Percentiles rank a stretch among this genome's conserved stretches.
These are phyloP conservation scores for Monilinia vaccinii-corymbosi DNA, from an alignment of 2,329 filamentous ascomycete species.

Conservation along the genomic window DNA sequence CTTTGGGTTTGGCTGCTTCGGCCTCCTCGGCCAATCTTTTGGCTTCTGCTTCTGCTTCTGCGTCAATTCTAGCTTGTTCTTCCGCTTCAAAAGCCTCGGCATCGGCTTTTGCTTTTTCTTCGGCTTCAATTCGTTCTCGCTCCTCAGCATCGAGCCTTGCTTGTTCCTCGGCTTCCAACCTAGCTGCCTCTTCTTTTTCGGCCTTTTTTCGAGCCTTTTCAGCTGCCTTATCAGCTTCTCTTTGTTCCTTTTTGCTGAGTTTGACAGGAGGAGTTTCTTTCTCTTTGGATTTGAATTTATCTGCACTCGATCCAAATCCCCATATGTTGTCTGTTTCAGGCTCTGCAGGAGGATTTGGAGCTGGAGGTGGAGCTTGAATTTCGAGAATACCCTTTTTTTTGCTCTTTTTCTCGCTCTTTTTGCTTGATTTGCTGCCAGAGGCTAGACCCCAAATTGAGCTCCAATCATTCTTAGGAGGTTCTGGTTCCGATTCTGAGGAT, in stretches of 20 bases:
- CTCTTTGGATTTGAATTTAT: conserved; percentile 36
- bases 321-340: conserved; percentile 31
- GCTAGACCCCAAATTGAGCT: conserved; percentile 30
- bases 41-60: conserved; percentile 30
- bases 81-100: conserved; percentile 43
- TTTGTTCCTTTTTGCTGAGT: conserved; percentile 41
- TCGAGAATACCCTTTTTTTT: conserved; percentile 31
- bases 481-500: conserved; percentile 10
- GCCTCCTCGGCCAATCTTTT: conserved; percentile 28
- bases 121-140: conserved; percentile 24
- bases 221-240: conserved; percentile 39
- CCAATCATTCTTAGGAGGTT: conserved; percentile 9
- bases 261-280: conserved; percentile 33
- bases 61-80: conserved; percentile 31
- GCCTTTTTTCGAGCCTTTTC: conserved; percentile 43
- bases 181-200: conserved; percentile 37
- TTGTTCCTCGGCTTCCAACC: conserved; percentile 23
- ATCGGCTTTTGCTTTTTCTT: conserved; percentile 39
- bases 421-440: conserved; percentile 33
- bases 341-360: conserved; percentile 40
- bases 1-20: conserved; percentile 24
- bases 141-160: conserved; percentile 22
- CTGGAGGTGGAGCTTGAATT: conserved; percentile 38
- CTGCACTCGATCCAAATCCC: conserved; percentile 28
- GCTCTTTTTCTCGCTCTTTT: conserved; percentile 27